Evolutionary conservation across 1,284 basidiomycete genomes (phyloP).

Genomic region (Rugosomyces carneus): DNA sequence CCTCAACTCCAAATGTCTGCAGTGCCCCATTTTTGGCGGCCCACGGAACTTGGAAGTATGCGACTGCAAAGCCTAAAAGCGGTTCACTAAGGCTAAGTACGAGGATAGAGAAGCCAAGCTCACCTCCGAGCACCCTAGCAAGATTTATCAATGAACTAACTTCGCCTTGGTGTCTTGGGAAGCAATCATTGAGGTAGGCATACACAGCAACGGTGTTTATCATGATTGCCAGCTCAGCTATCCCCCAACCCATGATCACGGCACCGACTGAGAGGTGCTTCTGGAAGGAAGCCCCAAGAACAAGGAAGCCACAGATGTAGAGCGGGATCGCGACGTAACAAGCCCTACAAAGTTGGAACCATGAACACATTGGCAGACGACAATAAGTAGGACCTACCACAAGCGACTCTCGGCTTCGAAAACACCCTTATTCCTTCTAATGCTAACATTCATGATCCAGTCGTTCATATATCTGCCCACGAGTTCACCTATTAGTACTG

Average conservation of each 20-base stretch:
- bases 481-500: constrained; percentile 55
- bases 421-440: constrained; percentile 58
- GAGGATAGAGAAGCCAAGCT: neutral
- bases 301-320: constrained; percentile 61
- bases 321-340: constrained; percentile 58
- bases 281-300: constrained; percentile 54
- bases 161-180: constrained; percentile 53
- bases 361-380: too few relatives aligned
- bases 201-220: constrained; percentile 62
- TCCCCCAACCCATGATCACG: constrained; percentile 66
- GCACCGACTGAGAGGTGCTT: constrained; percentile 50
- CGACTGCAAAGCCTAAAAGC: constrained; percentile 45
- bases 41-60: constrained; percentile 62
- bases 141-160: constrained; percentile 57
- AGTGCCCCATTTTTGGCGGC: constrained; percentile 47
- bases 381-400: constrained; percentile 35
- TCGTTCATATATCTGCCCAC: constrained; percentile 65
- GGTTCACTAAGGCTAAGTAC: neutral
- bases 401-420: constrained; percentile 67
- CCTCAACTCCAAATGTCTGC: constrained; percentile 54
- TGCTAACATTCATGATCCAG: constrained; percentile 50
- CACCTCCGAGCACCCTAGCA: constrained; percentile 47
- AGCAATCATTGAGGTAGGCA: constrained; percentile 47
- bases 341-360: constrained; percentile 37
- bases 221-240: constrained; percentile 56